Evolutionary conservation across 768 basidiomycete genomes (phyloP), one percentile per base, ranked within the genome.

Genomic region (Leccinum boreale): DNA sequence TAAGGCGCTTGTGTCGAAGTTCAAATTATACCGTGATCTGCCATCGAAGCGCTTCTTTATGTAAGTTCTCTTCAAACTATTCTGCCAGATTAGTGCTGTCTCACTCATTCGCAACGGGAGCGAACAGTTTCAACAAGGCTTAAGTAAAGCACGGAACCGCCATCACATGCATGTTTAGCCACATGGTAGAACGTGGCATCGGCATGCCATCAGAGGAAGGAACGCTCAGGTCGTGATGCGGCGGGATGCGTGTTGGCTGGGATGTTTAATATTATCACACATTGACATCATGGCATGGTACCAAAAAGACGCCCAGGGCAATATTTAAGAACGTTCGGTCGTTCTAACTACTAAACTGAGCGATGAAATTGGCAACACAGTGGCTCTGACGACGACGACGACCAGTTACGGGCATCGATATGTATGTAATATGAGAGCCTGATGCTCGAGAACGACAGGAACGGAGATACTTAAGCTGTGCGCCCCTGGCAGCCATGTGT

Each of bases 401-500:
- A 19, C 45, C 5, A 19, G 42, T 8, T 45, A 14, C 21, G 11
- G 21, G 45, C 44, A 45, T 23, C 3, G 21, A 19, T 33, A 33
- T 33, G 31, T 23, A 44, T 15, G 31, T 58, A 57, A 45, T 45
- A 21, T 31, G 21, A 39, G 7, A 19, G 5, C 24, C 17, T 19
- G 21, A 39, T 19, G 3, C 36, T 52, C 31, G 33, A 51, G 42
- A 28, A 47, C 1, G 45, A 52, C 57, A 9, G 46, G 26, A 48
- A 53, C 3, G 19, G 31, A 21, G 24, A 39, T 21, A 53, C 11
- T 31, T 12, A 31, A 19, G 59, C 59, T 60, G 59, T 60, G 47
- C 31, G 47, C 26, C 58, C 7, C 44, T 35, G 17, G n/a, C n/a
- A n/a, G n/a, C 56, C 58, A 21, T 60, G 58, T 47, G 58, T 59